phyloP scores from a whole-genome alignment of 768 basidiomycete species.

The Suillus weaverae region DNA sequence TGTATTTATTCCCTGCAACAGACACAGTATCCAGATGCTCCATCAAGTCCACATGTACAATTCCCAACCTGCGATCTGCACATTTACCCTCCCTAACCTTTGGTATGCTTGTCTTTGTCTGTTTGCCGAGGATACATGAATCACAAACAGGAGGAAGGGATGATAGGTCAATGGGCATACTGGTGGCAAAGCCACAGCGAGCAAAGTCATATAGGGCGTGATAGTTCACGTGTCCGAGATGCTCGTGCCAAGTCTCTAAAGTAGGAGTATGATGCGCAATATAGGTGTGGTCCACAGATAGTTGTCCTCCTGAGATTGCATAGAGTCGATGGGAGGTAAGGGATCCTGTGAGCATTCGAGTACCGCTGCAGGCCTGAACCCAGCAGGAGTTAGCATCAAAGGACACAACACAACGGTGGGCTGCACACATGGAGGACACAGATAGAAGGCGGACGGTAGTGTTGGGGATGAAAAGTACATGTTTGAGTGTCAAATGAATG shows the following conservation, averaged over 20 bases:
- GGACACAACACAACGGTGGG: conserved; percentile 8
- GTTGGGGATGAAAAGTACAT: conserved; percentile 24
- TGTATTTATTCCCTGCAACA: neutral
- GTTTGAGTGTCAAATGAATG: conserved; percentile 11
- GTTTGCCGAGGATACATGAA: conserved; percentile 40
- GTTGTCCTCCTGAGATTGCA: neutral
- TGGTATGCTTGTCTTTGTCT: conserved; percentile 34
- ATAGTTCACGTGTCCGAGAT: conserved; percentile 31
- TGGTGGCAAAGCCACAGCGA: conserved; percentile 1
- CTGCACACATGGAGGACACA: conserved; percentile 17
- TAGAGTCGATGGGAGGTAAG: conserved; percentile 1
- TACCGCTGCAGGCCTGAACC: conserved; percentile 1
- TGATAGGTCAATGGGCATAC: conserved; percentile 10
- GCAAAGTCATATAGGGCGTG: conserved; percentile 24
- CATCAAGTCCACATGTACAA: conserved; percentile 29
- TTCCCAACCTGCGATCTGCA: conserved; percentile 27
- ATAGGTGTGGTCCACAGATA: conserved; percentile 18
- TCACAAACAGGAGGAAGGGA: conserved; percentile 29
- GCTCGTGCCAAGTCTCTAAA: conserved; percentile 30
- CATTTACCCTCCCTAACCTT: conserved; percentile 26
- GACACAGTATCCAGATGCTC: conserved; percentile 15
- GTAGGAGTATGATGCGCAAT: conserved; percentile 4
- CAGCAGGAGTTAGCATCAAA: conserved; percentile 20
- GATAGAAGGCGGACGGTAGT: conserved; percentile 27
- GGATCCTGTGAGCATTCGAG: neutral